Conservation (phyloP, 2,329 filamentous ascomycete species). For the Aspergillaceae sp. region DNA sequence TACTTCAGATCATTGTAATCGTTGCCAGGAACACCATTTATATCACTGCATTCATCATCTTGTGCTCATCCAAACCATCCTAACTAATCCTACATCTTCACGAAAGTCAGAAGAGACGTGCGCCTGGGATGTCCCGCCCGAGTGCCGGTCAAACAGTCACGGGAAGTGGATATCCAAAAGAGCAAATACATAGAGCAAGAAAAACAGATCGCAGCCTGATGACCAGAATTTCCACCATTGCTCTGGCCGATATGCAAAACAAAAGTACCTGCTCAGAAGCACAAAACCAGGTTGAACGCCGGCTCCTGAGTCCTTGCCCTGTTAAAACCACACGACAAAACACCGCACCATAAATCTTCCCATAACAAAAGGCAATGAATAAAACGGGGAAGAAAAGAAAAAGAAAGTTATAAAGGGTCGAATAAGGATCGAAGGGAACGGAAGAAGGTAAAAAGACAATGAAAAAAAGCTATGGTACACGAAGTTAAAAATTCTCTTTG, state of each 20-base stretch:
- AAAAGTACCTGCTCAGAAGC: constrained; percentile 10
- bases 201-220: constrained; percentile 5
- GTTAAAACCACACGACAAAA: constrained; percentile 22
- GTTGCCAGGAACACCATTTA: constrained; percentile 7
- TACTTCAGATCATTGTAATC: not conserved
- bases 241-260: constrained; percentile 15
- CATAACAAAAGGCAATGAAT: constrained; percentile 8
- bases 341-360: constrained; percentile 30
- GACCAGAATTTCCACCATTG: constrained; percentile 10
- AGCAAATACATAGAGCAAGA: constrained; percentile 7
- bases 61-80: constrained; percentile 14
- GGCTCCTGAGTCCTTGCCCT: constrained; percentile 20
- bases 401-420: constrained; percentile 9
- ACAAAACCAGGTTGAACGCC: constrained; percentile 23
- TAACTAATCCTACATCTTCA: constrained; percentile 28
- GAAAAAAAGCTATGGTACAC: constrained; percentile 26
- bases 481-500: constrained; percentile 8
- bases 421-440: constrained; percentile 9
- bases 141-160: constrained; percentile 13
- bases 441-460: constrained; percentile 10
- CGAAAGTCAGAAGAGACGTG: constrained; percentile 5
- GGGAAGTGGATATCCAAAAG: constrained; percentile 24
- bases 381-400: constrained; percentile 3
- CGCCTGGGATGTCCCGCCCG: constrained; percentile 12
- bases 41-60: constrained; percentile 17